Conservation (phyloP, 2,329 filamentous ascomycete genomes). For the Drechslerella dactyloides region DNA sequence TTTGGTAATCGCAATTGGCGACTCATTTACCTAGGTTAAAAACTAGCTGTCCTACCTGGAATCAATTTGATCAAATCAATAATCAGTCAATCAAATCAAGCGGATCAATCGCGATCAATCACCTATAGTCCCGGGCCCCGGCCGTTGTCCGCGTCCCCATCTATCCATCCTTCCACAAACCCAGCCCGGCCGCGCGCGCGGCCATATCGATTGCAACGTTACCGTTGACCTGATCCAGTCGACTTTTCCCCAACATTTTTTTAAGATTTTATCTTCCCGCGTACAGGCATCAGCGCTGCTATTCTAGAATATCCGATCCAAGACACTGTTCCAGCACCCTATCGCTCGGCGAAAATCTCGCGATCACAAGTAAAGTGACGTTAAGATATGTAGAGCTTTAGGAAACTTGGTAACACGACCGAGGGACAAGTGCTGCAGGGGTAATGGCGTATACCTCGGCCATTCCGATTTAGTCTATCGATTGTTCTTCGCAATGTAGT, state of each 20-base stretch:
- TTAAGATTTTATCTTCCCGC: not conserved
- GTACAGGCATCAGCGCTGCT: not conserved
- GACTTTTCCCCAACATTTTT: not conserved
- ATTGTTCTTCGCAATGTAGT: too few species aligned
- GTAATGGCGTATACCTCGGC: too few species aligned
- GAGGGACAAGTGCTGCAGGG: too few species aligned
- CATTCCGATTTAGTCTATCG: too few species aligned
- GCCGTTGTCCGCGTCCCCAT: not conserved
- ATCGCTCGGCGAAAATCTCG: too few species aligned
- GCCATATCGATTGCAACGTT: conserved; percentile 2
- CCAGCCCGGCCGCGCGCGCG: not conserved
- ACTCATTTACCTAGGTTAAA: not conserved
- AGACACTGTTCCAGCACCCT: too few species aligned
- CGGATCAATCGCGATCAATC: too few species aligned
- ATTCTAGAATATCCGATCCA: too few species aligned
- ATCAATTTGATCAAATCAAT: not conserved
- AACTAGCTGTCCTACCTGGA: not conserved
- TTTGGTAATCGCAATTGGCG: not conserved
- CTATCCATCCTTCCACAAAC: not conserved
- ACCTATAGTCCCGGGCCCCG: too few species aligned
- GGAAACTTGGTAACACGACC: too few species aligned
- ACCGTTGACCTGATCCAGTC: not conserved
- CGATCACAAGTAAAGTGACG: too few species aligned
- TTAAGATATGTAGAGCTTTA: too few species aligned
- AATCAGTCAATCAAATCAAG: not conserved